These are phyloP conservation scores for Leccinum arenicola DNA, from an alignment of 768 basidiomycete genomes.

Conservation along the genomic window DNA sequence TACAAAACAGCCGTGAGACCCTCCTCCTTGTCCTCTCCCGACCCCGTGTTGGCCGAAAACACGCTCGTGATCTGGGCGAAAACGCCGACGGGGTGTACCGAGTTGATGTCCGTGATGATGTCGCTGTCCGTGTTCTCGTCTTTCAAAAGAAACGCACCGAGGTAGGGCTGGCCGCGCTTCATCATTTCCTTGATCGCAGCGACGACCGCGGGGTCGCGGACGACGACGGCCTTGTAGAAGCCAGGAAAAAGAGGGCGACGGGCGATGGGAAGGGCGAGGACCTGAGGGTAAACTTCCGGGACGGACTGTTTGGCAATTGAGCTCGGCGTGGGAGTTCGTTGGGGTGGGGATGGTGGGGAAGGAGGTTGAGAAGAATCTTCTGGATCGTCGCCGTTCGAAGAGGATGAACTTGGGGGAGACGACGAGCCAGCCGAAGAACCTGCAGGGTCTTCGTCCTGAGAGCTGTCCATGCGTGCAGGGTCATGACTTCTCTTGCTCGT, in stretches of 20 bases:
- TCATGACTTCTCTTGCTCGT: slow-evolving; percentile 13
- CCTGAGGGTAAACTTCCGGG: slow-evolving; percentile 89
- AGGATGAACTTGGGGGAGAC: slow-evolving; percentile 28
- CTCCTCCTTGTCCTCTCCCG: slow-evolving; percentile 72
- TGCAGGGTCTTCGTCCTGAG: slow-evolving; percentile 32
- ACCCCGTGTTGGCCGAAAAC: slow-evolving; percentile 57
- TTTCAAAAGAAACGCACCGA: slow-evolving; percentile 95
- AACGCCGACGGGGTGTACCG: slow-evolving; percentile 90
- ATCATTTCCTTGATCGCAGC: slow-evolving; percentile 95
- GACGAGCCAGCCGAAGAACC: slow-evolving; percentile 34
- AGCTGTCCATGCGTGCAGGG: slow-evolving; percentile 20
- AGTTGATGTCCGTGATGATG: slow-evolving; percentile 82
- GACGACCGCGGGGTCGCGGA: slow-evolving; percentile 88
- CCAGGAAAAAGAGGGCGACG: slow-evolving; percentile 95
- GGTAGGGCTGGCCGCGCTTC: slow-evolving; percentile 93
- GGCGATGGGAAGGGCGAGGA: slow-evolving; percentile 92
- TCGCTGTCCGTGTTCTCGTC: slow-evolving; percentile 92
- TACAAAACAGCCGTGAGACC: slow-evolving; percentile 94
- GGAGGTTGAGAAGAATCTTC: slow-evolving; percentile 29
- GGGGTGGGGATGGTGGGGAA: slow-evolving; percentile 35
- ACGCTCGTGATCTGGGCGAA: slow-evolving; percentile 97
- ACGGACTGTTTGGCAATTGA: slow-evolving; percentile 84
- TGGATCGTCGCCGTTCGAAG: slow-evolving; percentile 36
- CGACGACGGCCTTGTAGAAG: slow-evolving; percentile 97
- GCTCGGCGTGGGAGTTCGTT: slow-evolving; percentile 37